Evolutionary conservation across 1,139 yeast genomes (phyloP).

Genomic region (Geotrichum histeridarum): DNA sequence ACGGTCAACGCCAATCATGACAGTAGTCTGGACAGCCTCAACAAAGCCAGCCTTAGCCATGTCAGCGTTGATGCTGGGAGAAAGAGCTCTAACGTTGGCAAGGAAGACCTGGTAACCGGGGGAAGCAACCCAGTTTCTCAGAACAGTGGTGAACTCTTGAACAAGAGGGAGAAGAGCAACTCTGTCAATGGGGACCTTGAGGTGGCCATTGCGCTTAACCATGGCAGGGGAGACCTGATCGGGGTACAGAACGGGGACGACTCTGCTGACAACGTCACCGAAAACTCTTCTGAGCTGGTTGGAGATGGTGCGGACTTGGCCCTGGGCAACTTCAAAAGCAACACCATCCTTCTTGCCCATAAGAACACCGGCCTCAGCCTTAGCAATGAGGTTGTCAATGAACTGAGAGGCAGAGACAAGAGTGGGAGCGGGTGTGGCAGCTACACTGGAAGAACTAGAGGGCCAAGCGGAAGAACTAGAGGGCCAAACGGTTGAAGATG

Average conservation of each 20-base stretch:
- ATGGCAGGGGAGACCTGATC: slow-evolving; percentile 13
- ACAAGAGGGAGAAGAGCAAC: neutral
- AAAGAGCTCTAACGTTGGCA: neutral
- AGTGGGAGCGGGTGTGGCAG: slow-evolving; percentile 5
- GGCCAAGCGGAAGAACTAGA: neutral
- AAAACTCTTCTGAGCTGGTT: neutral
- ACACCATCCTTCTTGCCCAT: neutral
- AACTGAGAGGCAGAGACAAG: neutral
- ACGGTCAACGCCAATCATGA: neutral
- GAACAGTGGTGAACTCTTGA: neutral
- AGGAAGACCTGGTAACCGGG: slow-evolving; percentile 11
- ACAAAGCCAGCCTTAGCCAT: slow-evolving; percentile 8
- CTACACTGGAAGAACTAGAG: neutral
- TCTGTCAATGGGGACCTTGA: neutral
- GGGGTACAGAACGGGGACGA: slow-evolving; percentile 12
- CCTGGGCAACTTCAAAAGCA: slow-evolving; percentile 4
- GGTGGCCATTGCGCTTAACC: slow-evolving; percentile 10
- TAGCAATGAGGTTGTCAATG: neutral
- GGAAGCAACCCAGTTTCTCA: slow-evolving; percentile 6
- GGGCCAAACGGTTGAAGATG: no score
- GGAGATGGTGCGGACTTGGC: neutral
- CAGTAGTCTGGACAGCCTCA: neutral
- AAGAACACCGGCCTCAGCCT: slow-evolving; percentile 4
- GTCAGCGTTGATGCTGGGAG: slow-evolving; percentile 9
- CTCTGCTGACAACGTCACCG: neutral